These are phyloP conservation scores for Flueggea neowawraea DNA, from an alignment of 441 rosid genomes.

Conservation along the genomic window DNA sequence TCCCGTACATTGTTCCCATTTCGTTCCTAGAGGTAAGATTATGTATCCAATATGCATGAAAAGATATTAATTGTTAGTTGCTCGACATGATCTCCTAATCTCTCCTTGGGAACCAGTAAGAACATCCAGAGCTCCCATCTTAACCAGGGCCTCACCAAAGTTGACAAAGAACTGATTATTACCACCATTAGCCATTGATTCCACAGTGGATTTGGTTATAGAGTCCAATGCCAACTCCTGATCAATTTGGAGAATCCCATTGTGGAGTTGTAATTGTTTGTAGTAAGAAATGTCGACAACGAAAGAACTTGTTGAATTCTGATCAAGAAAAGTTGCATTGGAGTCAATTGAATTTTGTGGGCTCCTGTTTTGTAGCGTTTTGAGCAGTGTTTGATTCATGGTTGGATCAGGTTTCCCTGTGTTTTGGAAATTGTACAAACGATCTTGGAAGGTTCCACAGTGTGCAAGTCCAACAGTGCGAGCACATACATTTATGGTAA, in stretches of 20 bases:
- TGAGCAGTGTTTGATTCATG: conserved; percentile 29
- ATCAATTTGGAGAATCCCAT: conserved; percentile 54
- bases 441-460: conserved; percentile 38
- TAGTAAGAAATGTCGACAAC: conserved; percentile 45
- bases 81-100: conserved; percentile 47
- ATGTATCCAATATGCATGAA: too few relatives aligned
- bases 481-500: conserved; percentile 16
- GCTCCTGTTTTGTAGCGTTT: conserved; percentile 21
- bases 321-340: conserved; percentile 38
- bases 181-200: conserved; percentile 15
- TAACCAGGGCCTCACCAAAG: conserved; percentile 59
- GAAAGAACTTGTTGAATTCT: conserved; percentile 30
- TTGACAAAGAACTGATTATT: conserved; percentile 21
- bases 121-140: conserved; percentile 36
- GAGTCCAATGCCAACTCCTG: conserved; percentile 36
- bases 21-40: too few relatives aligned
- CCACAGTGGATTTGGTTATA: conserved; percentile 24
- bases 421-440: conserved; percentile 41
- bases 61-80: conserved; percentile 14
- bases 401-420: conserved; percentile 42
- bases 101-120: conserved; percentile 28
- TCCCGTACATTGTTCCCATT: too few relatives aligned
- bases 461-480: conserved; percentile 54
- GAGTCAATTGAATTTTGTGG: conserved; percentile 19
- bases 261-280: conserved; percentile 28